Evolutionary conservation across 2,329 filamentous ascomycete genomes (phyloP).

Genomic region (Elsinoe batatas): DNA sequence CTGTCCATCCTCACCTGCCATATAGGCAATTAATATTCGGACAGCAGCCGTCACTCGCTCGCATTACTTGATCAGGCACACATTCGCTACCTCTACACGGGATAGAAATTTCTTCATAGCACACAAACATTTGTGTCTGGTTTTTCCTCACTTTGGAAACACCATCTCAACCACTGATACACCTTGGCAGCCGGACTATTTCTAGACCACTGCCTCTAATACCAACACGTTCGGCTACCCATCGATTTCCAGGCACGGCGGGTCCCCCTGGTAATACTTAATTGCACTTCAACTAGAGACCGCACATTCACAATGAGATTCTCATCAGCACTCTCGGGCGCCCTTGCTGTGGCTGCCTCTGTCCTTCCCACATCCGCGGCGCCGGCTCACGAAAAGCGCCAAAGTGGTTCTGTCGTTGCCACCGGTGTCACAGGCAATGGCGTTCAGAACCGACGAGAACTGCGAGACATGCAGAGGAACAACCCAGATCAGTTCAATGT

Average conservation of each 20-base stretch:
- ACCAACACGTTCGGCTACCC: background rate
- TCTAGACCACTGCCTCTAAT: conserved; percentile 2
- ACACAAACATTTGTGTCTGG: background rate
- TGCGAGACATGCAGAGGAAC: conserved; percentile 55
- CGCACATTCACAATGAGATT: conserved; percentile 9
- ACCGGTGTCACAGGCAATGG: conserved; percentile 25
- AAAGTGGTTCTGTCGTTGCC: conserved; percentile 19
- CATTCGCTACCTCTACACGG: background rate
- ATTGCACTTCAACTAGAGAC: background rate
- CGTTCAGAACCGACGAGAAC: conserved; percentile 48
- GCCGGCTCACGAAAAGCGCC: background rate
- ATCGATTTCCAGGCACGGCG: conserved; percentile 3
- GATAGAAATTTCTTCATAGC: background rate
- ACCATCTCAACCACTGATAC: background rate
- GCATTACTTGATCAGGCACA: background rate
- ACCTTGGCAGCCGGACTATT: conserved; percentile 7
- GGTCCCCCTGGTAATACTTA: conserved; percentile 1
- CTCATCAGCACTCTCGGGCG: conserved; percentile 7
- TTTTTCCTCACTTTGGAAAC: background rate
- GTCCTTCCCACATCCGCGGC: background rate
- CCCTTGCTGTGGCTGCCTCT: conserved; percentile 12
- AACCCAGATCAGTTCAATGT: conserved; percentile 60
- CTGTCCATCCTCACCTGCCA: background rate
- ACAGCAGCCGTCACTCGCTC: conserved; percentile 1
- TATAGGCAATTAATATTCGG: background rate